Percentiles rank a stretch among this genome's conserved stretches.
These are phyloP conservation scores for Stentor roeselii DNA, from an alignment of 73 alveolate genomes.

Conservation along the genomic window DNA sequence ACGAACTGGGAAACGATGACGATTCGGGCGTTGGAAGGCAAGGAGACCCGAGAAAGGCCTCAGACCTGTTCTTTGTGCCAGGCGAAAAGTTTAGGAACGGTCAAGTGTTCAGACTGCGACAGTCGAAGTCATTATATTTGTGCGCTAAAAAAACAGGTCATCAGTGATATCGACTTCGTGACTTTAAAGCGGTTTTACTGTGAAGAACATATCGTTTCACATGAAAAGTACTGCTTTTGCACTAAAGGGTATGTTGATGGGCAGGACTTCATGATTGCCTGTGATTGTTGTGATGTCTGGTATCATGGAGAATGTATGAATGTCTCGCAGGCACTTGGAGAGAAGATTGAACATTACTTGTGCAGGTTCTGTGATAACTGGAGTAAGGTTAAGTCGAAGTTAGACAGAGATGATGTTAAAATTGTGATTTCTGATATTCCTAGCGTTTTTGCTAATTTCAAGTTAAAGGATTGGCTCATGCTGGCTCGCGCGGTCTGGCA, in stretches of 20 bases:
- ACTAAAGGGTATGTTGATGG: background rate
- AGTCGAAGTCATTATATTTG: background rate
- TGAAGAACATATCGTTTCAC: background rate
- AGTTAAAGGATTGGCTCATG: background rate
- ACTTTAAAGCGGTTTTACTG: background rate
- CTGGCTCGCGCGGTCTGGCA: background rate
- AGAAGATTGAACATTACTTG: background rate
- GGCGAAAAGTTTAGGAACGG: background rate
- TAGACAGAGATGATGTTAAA: background rate
- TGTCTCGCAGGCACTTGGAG: background rate
- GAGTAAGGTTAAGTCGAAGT: background rate
- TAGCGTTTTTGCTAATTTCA: background rate
- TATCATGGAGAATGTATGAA: conserved; percentile 20
- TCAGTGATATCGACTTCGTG: background rate
- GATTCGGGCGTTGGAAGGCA: background rate
- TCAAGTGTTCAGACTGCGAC: conserved; percentile 23
- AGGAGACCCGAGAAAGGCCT: background rate
- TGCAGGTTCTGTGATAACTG: conserved; percentile 16
- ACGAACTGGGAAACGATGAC: background rate
- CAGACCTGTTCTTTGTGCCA: background rate
- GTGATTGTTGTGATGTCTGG: background rate
- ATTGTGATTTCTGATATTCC: background rate
- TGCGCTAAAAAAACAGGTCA: background rate
- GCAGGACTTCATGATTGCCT: background rate
- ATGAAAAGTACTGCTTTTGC: conserved; percentile 17